Base-by-base conservation (phyloP, 2,329 filamentous ascomycete genomes). In the Talaromyces sp. region DNA sequence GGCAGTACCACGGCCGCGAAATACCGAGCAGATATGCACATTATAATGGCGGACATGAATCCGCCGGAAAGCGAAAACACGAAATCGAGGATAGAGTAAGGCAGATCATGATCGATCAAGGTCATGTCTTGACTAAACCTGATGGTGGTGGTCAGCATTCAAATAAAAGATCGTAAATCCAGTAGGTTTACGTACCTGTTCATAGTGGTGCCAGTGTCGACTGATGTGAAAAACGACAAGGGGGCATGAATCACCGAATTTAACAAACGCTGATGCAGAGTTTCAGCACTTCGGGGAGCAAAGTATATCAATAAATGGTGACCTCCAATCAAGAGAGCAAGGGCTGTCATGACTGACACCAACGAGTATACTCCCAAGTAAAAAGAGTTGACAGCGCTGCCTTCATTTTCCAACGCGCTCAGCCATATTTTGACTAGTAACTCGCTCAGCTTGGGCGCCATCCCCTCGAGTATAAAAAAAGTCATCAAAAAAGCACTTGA, bases 1-100 rank as follows among this genome's bases (percentile, higher is more conserved):
- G 84, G 84, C 60, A 85, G 82, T 0, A 76, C 73, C n/a, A 82
- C 75, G 4, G 55, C 55, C 0, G 79, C 78, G 0, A 84, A 73
- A 59, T 79, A 84, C 33, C 74, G 77, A 1, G 83, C 61, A 66
- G 80, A 65, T 65, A 79, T 63, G 66, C 77, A 78, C 53, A 86
- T 80, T 1, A 86, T 71, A n/a, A 73, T 73, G 13, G 60, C 60
- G 33, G 60, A 61, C 19, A 80, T 76, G 64, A 81, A 77, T 6
- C 78, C 60, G 4, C 6, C 33, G 15, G 55, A 47, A n/a, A 58
- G 49, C 7, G 59, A 54, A 22, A 69, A 70, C 55, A 75, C 67
- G 19, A 73, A 73, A 54, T 78, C 77, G n/a, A 77, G 72, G 3
- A 72, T 72, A 15, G 74, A 72, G 39, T 75, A 68, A 2, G 78